A percentile compares a stretch with the other conserved stretches of the same genome.
Conservation (phyloP, 164 flowering plant genomes). For the Stephania japonica region DNA sequence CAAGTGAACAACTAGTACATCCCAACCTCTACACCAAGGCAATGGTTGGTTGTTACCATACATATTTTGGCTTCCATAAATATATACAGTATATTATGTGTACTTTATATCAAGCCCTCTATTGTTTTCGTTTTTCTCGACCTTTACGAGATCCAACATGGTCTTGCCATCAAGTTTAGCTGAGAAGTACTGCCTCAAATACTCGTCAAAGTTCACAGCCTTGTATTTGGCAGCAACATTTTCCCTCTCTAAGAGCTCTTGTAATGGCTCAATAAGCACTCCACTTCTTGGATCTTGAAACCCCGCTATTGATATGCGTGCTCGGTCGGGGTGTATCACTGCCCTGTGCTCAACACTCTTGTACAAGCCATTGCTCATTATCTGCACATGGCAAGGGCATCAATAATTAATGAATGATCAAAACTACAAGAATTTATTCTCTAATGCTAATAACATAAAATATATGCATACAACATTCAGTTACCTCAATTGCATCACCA, state of each 20-base stretch:
- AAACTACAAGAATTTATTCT: not conserved
- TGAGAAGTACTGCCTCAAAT: slow-evolving; percentile 3
- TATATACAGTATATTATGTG: no score
- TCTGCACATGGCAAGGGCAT: slow-evolving; percentile 23
- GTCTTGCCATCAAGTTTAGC: slow-evolving; percentile 22
- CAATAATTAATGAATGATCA: not conserved
- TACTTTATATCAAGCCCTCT: not conserved
- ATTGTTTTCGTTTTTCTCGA: not conserved
- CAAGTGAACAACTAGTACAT: no score
- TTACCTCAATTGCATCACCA: no score
- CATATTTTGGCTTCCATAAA: no score
- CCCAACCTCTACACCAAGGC: no score
- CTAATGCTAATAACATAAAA: no score
- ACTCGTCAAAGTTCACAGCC: slow-evolving; percentile 21
- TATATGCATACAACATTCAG: no score
- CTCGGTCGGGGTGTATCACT: slow-evolving; percentile 32
- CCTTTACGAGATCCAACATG: slow-evolving; percentile 12
- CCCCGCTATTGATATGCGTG: slow-evolving; percentile 41
- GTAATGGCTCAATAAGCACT: slow-evolving; percentile 26
- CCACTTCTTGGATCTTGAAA: slow-evolving; percentile 29
- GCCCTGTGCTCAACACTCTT: slow-evolving; percentile 52
- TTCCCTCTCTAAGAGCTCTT: slow-evolving; percentile 20
- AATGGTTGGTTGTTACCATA: no score
- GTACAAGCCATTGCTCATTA: slow-evolving; percentile 44
- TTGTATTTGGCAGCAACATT: slow-evolving; percentile 17